Percentiles rank a stretch among this genome's conserved stretches.
phyloP scores from a whole-genome alignment of 306 rosid species.

The Crotalaria pallida region DNA sequence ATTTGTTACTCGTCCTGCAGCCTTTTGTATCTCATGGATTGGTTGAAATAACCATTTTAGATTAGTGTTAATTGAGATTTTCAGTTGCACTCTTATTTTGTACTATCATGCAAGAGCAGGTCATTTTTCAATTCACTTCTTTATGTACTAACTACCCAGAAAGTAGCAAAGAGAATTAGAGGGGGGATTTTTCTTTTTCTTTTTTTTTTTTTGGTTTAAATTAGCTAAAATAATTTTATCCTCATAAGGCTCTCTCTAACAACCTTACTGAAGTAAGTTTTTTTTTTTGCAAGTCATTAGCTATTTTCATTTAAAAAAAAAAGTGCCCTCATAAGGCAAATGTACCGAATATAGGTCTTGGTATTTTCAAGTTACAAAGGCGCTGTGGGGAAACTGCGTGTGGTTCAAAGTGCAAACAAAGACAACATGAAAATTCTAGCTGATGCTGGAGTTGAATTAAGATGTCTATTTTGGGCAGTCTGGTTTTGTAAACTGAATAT shows the following conservation, averaged over 20 bases:
- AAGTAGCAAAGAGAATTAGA: no score
- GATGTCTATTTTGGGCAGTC: background rate
- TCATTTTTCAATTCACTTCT: background rate
- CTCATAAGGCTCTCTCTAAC: no score
- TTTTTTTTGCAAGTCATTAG: no score
- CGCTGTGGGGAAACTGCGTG: background rate
- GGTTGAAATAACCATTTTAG: background rate
- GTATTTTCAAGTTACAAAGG: background rate
- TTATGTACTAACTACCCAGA: background rate
- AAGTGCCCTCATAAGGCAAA: no score
- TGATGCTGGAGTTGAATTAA: background rate
- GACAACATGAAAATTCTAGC: no score
- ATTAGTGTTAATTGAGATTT: background rate
- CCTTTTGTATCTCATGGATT: background rate
- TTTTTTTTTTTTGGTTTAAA: no score
- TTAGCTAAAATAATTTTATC: no score
- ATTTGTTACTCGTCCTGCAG: conserved; percentile 9
- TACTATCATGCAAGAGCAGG: background rate
- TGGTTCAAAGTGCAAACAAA: background rate
- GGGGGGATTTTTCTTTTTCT: no score
- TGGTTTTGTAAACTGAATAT: background rate
- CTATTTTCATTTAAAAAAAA: no score
- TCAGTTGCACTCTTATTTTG: background rate
- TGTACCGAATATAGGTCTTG: no score
- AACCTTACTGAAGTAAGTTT: no score